Evolutionary conservation across 2,329 filamentous ascomycete genomes (phyloP).

Genomic region (Aaosphaeria arxii): DNA sequence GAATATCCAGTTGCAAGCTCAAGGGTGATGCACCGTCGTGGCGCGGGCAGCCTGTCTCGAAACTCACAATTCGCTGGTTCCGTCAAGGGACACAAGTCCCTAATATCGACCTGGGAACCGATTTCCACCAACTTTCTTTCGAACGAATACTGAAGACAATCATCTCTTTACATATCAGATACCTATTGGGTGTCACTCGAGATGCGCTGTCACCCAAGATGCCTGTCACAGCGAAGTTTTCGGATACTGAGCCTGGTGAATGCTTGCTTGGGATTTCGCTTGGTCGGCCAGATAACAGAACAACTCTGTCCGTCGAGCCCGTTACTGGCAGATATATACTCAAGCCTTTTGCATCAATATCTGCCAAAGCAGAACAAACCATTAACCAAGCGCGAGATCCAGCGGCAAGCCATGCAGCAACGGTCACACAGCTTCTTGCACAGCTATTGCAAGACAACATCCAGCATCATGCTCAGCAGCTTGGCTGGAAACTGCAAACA

Average conservation of each 20-base stretch:
- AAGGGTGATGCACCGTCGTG: conserved; percentile 34
- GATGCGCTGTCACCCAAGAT: conserved; percentile 59
- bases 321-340: conserved; percentile 75
- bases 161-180: conserved; percentile 70
- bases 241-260: conserved; percentile 60
- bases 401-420: conserved; percentile 54
- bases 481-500: conserved; percentile 60
- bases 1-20: conserved; percentile 64
- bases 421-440: conserved; percentile 62
- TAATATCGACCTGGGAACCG: conserved; percentile 64
- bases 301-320: conserved; percentile 67
- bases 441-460: conserved; percentile 61
- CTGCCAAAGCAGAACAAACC: conserved; percentile 56
- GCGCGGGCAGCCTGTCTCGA: conserved; percentile 30
- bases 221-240: conserved; percentile 56
- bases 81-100: conserved; percentile 74
- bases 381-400: conserved; percentile 59
- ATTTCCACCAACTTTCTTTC: conserved; percentile 66
- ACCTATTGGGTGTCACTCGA: conserved; percentile 63
- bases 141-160: conserved; percentile 71
- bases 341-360: conserved; percentile 51
- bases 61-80: conserved; percentile 73
- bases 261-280: conserved; percentile 69
- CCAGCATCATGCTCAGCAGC: conserved; percentile 56
- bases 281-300: conserved; percentile 54